Conservation (phyloP, 768 basidiomycete genomes). For the Hygrophoropsis aurantiaca region DNA sequence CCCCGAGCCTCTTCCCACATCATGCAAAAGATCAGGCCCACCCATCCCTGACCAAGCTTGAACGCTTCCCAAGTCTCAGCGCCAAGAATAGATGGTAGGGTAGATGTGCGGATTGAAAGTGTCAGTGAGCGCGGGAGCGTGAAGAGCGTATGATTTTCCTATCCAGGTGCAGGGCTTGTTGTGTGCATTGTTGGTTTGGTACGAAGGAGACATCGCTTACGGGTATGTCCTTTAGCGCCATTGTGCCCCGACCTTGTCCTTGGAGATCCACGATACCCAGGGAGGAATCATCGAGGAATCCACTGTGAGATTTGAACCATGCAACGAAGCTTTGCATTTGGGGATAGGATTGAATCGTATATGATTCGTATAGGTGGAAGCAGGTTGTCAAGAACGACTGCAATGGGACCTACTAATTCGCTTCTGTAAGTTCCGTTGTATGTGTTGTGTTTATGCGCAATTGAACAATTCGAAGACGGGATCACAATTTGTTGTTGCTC, state of each 20-base stretch:
- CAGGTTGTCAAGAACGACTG: too few relatives aligned
- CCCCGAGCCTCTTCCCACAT: slow-evolving; percentile 89
- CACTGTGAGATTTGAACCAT: slow-evolving; percentile 63
- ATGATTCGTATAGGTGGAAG: too few relatives aligned
- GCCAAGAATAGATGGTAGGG: slow-evolving; percentile 61
- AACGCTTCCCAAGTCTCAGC: slow-evolving; percentile 60
- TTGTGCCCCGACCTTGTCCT: slow-evolving; percentile 68
- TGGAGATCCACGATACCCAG: slow-evolving; percentile 48
- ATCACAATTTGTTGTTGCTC: too few relatives aligned
- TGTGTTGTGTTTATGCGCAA: too few relatives aligned
- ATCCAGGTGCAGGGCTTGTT: neutral
- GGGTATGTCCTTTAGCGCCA: slow-evolving; percentile 73
- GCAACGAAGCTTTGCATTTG: slow-evolving; percentile 37
- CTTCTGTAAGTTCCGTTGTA: too few relatives aligned
- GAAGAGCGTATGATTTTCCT: slow-evolving; percentile 81
- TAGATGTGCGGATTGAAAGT: slow-evolving; percentile 76
- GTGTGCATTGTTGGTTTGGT: neutral
- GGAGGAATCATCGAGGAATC: slow-evolving; percentile 42
- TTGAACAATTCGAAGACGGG: too few relatives aligned
- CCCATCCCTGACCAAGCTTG: slow-evolving; percentile 74
- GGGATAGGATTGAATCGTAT: too few relatives aligned
- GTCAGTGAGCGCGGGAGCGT: slow-evolving; percentile 76
- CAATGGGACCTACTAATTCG: too few relatives aligned
- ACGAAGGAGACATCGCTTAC: slow-evolving; percentile 36
- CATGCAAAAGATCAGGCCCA: slow-evolving; percentile 86